These are phyloP conservation scores for Epithele typhae DNA, from an alignment of 768 basidiomycete genomes.

Conservation along the genomic window DNA sequence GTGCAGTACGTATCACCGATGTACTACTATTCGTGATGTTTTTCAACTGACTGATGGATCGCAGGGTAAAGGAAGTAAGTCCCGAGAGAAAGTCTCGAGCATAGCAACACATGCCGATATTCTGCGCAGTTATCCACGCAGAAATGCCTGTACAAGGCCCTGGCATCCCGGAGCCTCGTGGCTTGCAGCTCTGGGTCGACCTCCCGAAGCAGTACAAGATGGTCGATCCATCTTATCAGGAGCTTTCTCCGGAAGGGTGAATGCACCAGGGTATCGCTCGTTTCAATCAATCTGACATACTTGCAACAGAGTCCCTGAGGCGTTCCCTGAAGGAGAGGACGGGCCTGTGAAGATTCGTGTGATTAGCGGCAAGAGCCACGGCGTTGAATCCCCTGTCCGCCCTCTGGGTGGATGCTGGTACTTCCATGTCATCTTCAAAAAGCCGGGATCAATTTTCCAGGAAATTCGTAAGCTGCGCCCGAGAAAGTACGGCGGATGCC, in stretches of 20 bases:
- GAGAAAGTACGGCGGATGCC: not conserved
- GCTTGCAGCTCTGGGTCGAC: conserved; percentile 87
- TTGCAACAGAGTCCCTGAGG: conserved; percentile 56
- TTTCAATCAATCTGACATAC: not conserved
- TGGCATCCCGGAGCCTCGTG: conserved; percentile 68
- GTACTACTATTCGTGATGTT: not conserved
- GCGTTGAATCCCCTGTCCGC: conserved; percentile 81
- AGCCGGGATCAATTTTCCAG: conserved; percentile 69
- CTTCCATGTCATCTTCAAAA: conserved; percentile 71
- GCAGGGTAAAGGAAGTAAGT: conserved; percentile 53
- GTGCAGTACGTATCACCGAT: conserved; percentile 47
- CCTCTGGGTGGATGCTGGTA: conserved; percentile 95
- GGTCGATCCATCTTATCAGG: conserved; percentile 83
- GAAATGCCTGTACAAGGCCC: conserved; percentile 83
- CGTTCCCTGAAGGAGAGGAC: conserved; percentile 65
- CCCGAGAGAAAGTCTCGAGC: too few species aligned
- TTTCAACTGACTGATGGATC: not conserved
- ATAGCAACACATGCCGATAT: not conserved
- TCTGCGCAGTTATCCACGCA: conserved; percentile 59
- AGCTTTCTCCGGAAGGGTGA: conserved; percentile 60
- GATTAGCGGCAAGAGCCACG: conserved; percentile 87
- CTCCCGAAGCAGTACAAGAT: conserved; percentile 81
- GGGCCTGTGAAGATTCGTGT: conserved; percentile 74
- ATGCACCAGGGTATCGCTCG: too few species aligned
- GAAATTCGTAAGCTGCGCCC: conserved; percentile 57